Percentiles rank a stretch among this genome's conserved stretches.
Conservation (phyloP, 495 filamentous ascomycete genomes). For the Aspergillus kassunensis region DNA sequence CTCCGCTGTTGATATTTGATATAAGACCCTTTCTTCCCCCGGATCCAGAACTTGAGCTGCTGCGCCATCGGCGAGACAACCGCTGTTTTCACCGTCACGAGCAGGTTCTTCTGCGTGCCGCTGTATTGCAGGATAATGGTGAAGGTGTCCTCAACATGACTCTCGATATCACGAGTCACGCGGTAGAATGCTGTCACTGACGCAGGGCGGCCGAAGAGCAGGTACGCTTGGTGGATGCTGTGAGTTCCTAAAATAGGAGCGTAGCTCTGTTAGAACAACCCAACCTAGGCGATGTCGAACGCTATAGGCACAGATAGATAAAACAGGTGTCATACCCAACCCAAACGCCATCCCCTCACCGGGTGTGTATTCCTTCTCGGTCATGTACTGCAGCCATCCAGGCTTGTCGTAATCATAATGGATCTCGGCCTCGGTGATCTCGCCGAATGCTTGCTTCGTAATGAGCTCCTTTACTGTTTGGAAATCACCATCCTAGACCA, state of each 20-base stretch:
- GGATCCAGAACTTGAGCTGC: conserved; percentile 5
- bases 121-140: conserved; percentile 3
- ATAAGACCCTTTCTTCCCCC: not conserved
- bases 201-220: not conserved
- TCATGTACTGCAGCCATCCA: not conserved
- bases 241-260: not conserved
- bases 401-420: conserved; percentile 2
- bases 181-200: conserved; percentile 1
- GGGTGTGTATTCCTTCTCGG: not conserved
- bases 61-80: not conserved
- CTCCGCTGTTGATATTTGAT: conserved; percentile 1
- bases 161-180: not conserved
- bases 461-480: not conserved
- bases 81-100: conserved; percentile 3
- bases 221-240: conserved; percentile 1
- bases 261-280: not conserved
- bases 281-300: not conserved
- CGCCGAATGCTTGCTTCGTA: not conserved
- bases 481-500: not conserved
- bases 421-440: not conserved
- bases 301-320: too few species aligned
- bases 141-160: conserved; percentile 5
- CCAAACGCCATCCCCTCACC: not conserved
- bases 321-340: not conserved
- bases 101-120: not conserved